Conservation (phyloP, 2,329 filamentous ascomycete genomes). For the Coleophoma cylindrospora region DNA sequence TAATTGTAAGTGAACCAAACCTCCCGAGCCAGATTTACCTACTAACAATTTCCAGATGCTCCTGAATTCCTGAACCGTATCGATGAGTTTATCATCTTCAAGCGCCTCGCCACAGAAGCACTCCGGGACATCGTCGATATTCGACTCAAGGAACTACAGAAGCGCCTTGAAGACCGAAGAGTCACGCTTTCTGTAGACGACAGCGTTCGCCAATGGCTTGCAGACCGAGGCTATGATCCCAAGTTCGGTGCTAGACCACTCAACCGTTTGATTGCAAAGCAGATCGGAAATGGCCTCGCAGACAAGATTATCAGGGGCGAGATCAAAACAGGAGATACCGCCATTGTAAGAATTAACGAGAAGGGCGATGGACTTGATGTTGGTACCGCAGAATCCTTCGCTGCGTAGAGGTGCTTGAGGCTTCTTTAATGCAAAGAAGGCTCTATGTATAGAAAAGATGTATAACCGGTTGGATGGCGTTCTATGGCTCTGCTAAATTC, state of each 20-base stretch:
- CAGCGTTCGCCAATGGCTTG: slow-evolving; percentile 79
- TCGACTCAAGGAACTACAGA: slow-evolving; percentile 77
- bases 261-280: slow-evolving; percentile 83
- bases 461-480: too few relatives aligned
- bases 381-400: slow-evolving; percentile 4
- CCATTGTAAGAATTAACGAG: slow-evolving; percentile 62
- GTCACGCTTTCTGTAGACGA: slow-evolving; percentile 70
- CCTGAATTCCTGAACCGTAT: slow-evolving; percentile 96
- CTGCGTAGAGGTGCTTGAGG: neutral
- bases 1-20: slow-evolving; percentile 38
- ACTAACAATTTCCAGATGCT: slow-evolving; percentile 42
- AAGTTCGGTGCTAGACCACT: slow-evolving; percentile 86
- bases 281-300: slow-evolving; percentile 84
- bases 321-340: slow-evolving; percentile 70
- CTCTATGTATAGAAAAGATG: too few relatives aligned
- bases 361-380: slow-evolving; percentile 56
- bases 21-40: neutral
- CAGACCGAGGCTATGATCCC: slow-evolving; percentile 84
- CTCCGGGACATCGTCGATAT: slow-evolving; percentile 93
- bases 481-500: too few relatives aligned
- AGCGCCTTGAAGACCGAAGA: slow-evolving; percentile 75
- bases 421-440: too few relatives aligned
- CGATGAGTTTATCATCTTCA: slow-evolving; percentile 96
- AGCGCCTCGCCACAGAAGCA: slow-evolving; percentile 71
- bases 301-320: slow-evolving; percentile 88